Base-by-base conservation (phyloP, 1,284 basidiomycete species). In the Marasmius tenuissimus region DNA sequence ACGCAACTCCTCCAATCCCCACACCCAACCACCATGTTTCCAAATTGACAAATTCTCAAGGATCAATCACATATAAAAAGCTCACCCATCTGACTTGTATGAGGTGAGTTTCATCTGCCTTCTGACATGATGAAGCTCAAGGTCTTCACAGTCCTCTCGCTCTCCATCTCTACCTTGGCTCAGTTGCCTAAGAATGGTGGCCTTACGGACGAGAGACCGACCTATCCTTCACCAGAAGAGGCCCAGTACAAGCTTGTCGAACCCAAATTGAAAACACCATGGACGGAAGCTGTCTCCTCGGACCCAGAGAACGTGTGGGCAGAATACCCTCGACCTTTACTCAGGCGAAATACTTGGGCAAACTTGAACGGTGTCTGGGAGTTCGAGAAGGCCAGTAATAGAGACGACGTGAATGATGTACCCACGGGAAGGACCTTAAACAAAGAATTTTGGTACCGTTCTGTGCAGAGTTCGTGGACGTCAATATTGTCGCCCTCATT, bases 361-460 rank as follows among this genome's bases (percentile, higher is more conserved):
- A 60, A 59, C 39, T 45, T 65, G 9, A 65, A 65, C 38, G 61
- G 64, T 7, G 64, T 65, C 37, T 65, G 64, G 64, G 64, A 65
- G 61, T 65, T 65, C 50, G 58, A 65, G 52, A 45, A 47, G 34
- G 64, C 64, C 9, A 39, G 45, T 20, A 50, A 38, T 39, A 20
- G 54, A n/a, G 59, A 58, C 38, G 61, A 61, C 34, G 56, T 65
- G n/a, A 48, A 34, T 27, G 18, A 58, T 40, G 18, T 63, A 8
- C 64, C 64, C 7, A 47, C 55, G n/a, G 56, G 56, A 37, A 53
- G 33, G 55, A 65, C 64, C 40, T 65, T 50, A 51, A 60, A 14
- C 64, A 65, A 45, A 52, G 64, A 42, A 59, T 65, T 34, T 49
- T 65, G 49, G 64, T 65, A 1, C 64, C 64, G 16, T 65, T 61